Evolutionary conservation across 2,329 filamentous ascomycete species (phyloP).

Genomic region (Microthyrium microscopicum): DNA sequence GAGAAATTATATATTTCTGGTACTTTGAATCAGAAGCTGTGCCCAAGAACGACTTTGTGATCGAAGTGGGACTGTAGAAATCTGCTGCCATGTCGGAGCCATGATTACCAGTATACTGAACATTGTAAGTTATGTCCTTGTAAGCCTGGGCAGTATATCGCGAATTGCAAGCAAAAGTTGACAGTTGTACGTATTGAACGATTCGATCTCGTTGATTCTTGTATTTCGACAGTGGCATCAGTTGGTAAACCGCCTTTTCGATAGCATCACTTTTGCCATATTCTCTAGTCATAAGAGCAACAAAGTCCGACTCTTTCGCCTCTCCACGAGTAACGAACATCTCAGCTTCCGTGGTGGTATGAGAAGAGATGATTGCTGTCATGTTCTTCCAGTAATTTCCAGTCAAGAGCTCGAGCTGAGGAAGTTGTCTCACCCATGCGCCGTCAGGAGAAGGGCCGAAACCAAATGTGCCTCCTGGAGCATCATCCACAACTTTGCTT

Average conservation of each 20-base stretch:
- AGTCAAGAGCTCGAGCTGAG: constrained; percentile 1
- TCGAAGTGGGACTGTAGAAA: background rate
- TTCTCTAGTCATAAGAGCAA: background rate
- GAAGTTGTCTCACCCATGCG: constrained; percentile 5
- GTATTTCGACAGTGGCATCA: background rate
- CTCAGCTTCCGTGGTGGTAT: constrained; percentile 3
- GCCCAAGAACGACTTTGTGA: constrained; percentile 1
- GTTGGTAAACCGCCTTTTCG: constrained; percentile 1
- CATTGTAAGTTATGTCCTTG: background rate
- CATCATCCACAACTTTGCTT: constrained; percentile 1
- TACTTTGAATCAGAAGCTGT: background rate
- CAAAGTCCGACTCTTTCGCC: constrained; percentile 1
- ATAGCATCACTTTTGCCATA: background rate
- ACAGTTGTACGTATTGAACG: no score
- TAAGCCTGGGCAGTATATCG: background rate
- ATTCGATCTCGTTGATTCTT: no score
- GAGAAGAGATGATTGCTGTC: constrained; percentile 3
- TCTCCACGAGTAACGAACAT: constrained; percentile 1
- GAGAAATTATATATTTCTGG: constrained; percentile 6
- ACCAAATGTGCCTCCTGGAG: constrained; percentile 1
- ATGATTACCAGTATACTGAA: background rate
- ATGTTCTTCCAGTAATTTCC: constrained; percentile 5
- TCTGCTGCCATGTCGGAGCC: background rate
- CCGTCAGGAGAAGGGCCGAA: constrained; percentile 7
- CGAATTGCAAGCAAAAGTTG: background rate